These are phyloP conservation scores for Pseudotsuga menziesii DNA, from an alignment of 75 land plant genomes.

Conservation along the genomic window DNA sequence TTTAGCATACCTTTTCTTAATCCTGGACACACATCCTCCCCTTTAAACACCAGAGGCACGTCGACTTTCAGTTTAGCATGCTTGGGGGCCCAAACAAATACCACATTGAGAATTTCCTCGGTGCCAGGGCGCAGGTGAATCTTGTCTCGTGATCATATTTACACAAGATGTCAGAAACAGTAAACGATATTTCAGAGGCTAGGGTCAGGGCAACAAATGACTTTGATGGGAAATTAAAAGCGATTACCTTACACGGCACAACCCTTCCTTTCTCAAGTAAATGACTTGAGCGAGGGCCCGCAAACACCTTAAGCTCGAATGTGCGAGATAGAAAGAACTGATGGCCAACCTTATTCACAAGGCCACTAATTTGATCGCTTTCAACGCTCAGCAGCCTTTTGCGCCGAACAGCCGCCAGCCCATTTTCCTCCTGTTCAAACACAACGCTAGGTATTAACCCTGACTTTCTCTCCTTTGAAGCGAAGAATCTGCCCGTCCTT, in stretches of 20 bases:
- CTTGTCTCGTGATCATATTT: slow-evolving; percentile 15
- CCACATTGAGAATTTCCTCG: slow-evolving; percentile 66
- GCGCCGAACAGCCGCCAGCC: slow-evolving; percentile 7
- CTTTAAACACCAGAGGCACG: slow-evolving; percentile 72
- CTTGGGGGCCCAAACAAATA: slow-evolving; percentile 74
- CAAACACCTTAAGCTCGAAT: slow-evolving; percentile 43
- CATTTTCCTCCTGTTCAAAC: slow-evolving; percentile 14
- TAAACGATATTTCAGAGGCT: not conserved
- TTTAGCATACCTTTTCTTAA: slow-evolving; percentile 54
- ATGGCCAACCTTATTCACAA: slow-evolving; percentile 25
- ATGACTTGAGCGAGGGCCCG: slow-evolving; percentile 43
- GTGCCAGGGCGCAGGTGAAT: slow-evolving; percentile 56
- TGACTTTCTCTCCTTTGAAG: slow-evolving; percentile 31
- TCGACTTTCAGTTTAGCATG: slow-evolving; percentile 52
- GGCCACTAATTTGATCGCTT: slow-evolving; percentile 36
- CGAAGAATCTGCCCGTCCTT: slow-evolving; percentile 25
- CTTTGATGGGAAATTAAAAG: not conserved
- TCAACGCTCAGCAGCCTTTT: slow-evolving; percentile 43
- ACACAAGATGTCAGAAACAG: not conserved
- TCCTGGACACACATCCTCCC: slow-evolving; percentile 72
- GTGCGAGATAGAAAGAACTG: slow-evolving; percentile 39
- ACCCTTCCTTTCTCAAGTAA: slow-evolving; percentile 43
- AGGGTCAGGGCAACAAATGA: not conserved
- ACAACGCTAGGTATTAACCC: slow-evolving; percentile 59
- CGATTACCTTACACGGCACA: slow-evolving; percentile 44